phyloP scores from a whole-genome alignment of 768 basidiomycete genomes.

The Kwoniella europaea region DNA sequence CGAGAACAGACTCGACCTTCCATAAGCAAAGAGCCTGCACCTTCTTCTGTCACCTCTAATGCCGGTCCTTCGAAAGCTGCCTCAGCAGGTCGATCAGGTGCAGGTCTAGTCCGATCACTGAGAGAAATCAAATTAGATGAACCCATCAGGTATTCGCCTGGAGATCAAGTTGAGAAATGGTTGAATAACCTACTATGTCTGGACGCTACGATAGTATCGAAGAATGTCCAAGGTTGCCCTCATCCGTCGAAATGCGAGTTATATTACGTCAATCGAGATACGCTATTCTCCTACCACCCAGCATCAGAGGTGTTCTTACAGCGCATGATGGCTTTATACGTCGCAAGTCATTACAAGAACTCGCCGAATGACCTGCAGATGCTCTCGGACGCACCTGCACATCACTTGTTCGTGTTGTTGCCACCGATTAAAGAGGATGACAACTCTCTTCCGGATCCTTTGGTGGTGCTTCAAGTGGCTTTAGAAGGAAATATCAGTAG shows the following conservation, averaged over 20 bases:
- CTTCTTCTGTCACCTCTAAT: constrained; percentile 59
- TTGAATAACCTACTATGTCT: constrained; percentile 87
- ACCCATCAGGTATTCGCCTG: constrained; percentile 86
- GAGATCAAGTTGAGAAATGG: constrained; percentile 93
- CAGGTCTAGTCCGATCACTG: constrained; percentile 67
- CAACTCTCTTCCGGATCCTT: constrained; percentile 86
- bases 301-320: constrained; percentile 97
- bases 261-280: constrained; percentile 93
- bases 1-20: constrained; percentile 86
- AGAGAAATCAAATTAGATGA: constrained; percentile 93
- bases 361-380: constrained; percentile 99
- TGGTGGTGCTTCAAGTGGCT: constrained; percentile 94
- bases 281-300: constrained; percentile 94
- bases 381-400: constrained; percentile 93
- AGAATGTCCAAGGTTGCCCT: constrained; percentile 72
- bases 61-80: constrained; percentile 58
- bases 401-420: constrained; percentile 92
- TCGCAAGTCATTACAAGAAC: constrained; percentile 98
- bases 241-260: constrained; percentile 93
- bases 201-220: constrained; percentile 72
- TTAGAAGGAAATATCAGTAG: constrained; percentile 91
- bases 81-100: constrained; percentile 55
- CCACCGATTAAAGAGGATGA: constrained; percentile 91
- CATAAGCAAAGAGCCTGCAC: constrained; percentile 67
- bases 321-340: constrained; percentile 97